Base-by-base conservation (phyloP, 2,329 filamentous ascomycete species). In the Westerdykella sp. region DNA sequence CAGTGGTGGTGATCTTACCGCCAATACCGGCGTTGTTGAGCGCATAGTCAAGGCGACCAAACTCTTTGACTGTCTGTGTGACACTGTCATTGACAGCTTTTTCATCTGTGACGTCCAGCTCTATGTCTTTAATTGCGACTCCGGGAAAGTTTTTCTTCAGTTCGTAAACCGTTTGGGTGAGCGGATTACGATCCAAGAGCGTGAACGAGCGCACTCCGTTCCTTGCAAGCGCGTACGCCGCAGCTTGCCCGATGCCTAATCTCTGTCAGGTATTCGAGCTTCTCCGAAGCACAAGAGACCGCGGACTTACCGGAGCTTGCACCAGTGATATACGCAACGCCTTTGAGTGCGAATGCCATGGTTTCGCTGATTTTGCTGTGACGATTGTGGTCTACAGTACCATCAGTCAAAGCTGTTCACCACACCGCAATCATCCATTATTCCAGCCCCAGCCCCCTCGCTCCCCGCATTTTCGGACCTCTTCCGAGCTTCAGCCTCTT, bases 21-120 rank as follows among this genome's bases (percentile, higher is more conserved):
- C 62, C 63, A 21, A 80, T 69, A 2, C 77, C 78, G 1, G 77
- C 77, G 34, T 76, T 74, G 53, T 80, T 79, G 39, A 80, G 68
- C 0, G 74, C 76, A 30, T 77, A 67, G 50, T 81, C 77, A 34
- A 81, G 63, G 3, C 77, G 65, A 7, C 75, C 75, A 55, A 79
- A 80, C 38, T 63, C 55, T 12, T 62, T 55, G 1, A 70, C 70
- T 0, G 67, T 67, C 37, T 67, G 55, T 1, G 62, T 59, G 6
- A 80, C 58, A 15, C 66, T 70, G 3, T 61, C 49, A n/a, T 71
- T 66, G 6, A 79, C 69, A 14, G 70, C 65, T 1, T 48, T 53
- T 37, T 70, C 63, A 31, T 71, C 60, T 12, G 67, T 61, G 5
- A 80, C 74, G 52, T 80, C 72, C 15, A 76, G 54, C 25, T 67